Evolutionary conservation across 2,329 filamentous ascomycete genomes (phyloP).

Genomic region (Fusarium sp.): DNA sequence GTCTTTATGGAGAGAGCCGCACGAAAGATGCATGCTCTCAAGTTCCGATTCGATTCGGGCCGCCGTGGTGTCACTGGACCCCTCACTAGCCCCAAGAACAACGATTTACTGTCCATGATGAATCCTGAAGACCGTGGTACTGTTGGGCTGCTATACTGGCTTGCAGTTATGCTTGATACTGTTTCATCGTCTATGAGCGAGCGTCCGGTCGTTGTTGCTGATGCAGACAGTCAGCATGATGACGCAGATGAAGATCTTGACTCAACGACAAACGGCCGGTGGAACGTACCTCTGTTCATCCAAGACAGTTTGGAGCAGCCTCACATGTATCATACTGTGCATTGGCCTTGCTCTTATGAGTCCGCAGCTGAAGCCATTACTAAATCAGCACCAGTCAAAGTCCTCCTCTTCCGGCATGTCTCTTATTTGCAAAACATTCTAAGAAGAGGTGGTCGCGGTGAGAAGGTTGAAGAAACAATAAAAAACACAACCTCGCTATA

Average conservation of each 20-base stretch:
- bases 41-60: constrained; percentile 33
- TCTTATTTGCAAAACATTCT: constrained; percentile 60
- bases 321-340: constrained; percentile 27
- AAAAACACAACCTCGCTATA: constrained; percentile 57
- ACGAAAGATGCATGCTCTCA: constrained; percentile 40
- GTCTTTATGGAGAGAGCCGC: constrained; percentile 37
- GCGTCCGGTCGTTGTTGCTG: constrained; percentile 46
- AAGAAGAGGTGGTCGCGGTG: constrained; percentile 46
- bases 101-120: constrained; percentile 1
- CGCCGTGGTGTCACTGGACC: constrained; percentile 19
- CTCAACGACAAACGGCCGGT: constrained; percentile 12
- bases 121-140: constrained; percentile 49
- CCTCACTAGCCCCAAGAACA: background rate
- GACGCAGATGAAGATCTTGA: constrained; percentile 28
- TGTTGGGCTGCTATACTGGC: constrained; percentile 63
- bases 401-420: constrained; percentile 63
- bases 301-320: constrained; percentile 41
- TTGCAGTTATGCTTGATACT: constrained; percentile 67
- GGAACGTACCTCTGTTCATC: constrained; percentile 34
- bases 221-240: constrained; percentile 50
- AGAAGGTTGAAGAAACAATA: constrained; percentile 57
- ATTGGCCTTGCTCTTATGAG: constrained; percentile 63
- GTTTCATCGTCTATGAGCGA: constrained; percentile 61
- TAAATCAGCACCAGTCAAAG: constrained; percentile 64
- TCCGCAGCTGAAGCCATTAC: constrained; percentile 57